Conservation (phyloP, 106 monocot species). For the Dioscorea dumetorum region DNA sequence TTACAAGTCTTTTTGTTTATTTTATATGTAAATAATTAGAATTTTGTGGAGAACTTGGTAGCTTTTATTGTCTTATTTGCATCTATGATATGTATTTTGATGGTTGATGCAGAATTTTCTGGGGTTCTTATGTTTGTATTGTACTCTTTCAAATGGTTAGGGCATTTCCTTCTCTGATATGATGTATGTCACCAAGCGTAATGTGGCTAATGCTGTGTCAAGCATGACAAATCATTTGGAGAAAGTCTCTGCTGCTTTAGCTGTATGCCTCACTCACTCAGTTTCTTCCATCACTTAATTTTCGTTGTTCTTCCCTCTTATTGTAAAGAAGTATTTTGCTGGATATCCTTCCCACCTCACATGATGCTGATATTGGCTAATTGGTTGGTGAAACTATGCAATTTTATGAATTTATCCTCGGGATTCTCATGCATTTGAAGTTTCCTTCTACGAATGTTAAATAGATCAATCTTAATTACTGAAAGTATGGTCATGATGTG, state of each 20-base stretch:
- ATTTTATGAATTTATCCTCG: not conserved
- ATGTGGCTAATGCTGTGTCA: slow-evolving; percentile 88
- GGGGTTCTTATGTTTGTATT: not conserved
- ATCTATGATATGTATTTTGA: too few species aligned
- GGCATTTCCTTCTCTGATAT: slow-evolving; percentile 77
- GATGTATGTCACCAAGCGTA: slow-evolving; percentile 90
- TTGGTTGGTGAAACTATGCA: not conserved
- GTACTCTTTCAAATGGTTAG: slow-evolving; percentile 16
- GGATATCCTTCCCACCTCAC: not conserved
- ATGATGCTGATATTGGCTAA: not conserved
- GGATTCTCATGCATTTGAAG: too few species aligned
- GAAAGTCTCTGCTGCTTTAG: slow-evolving; percentile 75
- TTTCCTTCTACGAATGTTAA: too few species aligned
- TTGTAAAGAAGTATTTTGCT: not conserved
- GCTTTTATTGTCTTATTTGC: too few species aligned
- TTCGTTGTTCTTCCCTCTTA: not conserved
- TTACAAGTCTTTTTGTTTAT: too few species aligned
- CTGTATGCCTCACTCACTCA: slow-evolving; percentile 39
- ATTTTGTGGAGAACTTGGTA: too few species aligned
- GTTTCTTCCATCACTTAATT: not conserved
- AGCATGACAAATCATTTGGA: slow-evolving; percentile 89
- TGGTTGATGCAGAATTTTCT: too few species aligned
- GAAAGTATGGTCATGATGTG: too few species aligned
- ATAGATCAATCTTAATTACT: too few species aligned
- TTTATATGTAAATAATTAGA: too few species aligned